Percentiles rank a stretch among this genome's conserved stretches.
Evolutionary conservation across 176 grass and related monocot species (phyloP).

Genomic region (Eleusine indica): DNA sequence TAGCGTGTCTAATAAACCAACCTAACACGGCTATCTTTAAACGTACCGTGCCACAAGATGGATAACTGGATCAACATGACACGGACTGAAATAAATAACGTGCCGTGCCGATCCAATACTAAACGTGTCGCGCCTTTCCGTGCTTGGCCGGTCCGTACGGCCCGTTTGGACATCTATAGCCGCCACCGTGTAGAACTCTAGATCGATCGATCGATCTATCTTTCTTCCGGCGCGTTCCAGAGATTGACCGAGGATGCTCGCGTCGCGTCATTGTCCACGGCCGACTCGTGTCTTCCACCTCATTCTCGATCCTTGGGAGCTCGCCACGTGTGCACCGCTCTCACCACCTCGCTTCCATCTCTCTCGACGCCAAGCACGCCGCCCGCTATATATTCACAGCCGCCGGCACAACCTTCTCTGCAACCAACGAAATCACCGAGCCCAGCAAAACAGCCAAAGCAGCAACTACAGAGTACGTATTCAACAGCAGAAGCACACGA

Average conservation of each 20-base stretch:
- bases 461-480: not conserved
- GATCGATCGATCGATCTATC: too few relatives aligned
- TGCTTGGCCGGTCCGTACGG: too few relatives aligned
- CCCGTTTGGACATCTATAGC: too few relatives aligned
- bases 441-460: not conserved
- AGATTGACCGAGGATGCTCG: not conserved
- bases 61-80: too few relatives aligned
- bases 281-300: slow-evolving; percentile 55
- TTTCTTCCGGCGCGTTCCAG: not conserved
- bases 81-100: too few relatives aligned
- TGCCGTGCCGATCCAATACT: too few relatives aligned
- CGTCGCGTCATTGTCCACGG: not conserved
- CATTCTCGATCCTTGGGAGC: slow-evolving; percentile 21
- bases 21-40: too few relatives aligned
- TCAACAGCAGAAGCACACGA: not conserved
- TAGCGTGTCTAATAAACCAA: too few relatives aligned
- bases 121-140: too few relatives aligned
- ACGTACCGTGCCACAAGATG: too few relatives aligned
- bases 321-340: not conserved
- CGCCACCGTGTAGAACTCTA: too few relatives aligned
- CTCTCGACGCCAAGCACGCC: not conserved
- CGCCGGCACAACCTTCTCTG: not conserved
- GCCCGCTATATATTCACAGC: not conserved
- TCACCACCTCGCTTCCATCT: too few relatives aligned
- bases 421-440: not conserved